Evolutionary conservation across 1,284 basidiomycete genomes (phyloP).

Genomic region (Nidula niveotomentosa): DNA sequence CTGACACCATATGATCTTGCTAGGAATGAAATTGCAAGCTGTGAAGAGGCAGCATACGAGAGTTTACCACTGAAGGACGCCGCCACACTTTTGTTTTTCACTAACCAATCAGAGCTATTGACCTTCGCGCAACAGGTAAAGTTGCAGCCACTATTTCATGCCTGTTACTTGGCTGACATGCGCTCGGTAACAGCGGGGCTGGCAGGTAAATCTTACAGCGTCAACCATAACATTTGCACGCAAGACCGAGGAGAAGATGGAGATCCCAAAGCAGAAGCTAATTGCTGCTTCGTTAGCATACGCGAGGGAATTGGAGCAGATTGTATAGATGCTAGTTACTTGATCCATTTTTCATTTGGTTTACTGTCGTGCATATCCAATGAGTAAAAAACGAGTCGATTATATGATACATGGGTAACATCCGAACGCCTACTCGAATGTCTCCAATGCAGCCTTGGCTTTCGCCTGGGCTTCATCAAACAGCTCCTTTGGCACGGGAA

Average conservation of each 20-base stretch:
- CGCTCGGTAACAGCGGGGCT: constrained; percentile 52
- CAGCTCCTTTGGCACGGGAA: constrained; percentile 83
- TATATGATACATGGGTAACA: constrained; percentile 3
- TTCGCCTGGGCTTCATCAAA: constrained; percentile 85
- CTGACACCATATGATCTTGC: not conserved
- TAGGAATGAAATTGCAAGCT: constrained; percentile 92
- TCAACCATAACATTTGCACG: constrained; percentile 63
- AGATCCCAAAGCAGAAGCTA: constrained; percentile 81
- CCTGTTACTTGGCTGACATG: too few relatives aligned
- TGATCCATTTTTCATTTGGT: constrained; percentile 3
- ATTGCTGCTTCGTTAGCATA: constrained; percentile 76
- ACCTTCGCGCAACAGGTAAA: constrained; percentile 75
- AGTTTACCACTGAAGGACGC: constrained; percentile 87
- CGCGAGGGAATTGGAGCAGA: constrained; percentile 86
- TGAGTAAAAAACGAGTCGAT: not conserved
- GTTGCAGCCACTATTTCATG: too few relatives aligned
- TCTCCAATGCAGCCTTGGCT: constrained; percentile 88
- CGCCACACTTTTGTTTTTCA: constrained; percentile 87
- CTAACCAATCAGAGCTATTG: constrained; percentile 72
- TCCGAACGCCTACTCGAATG: constrained; percentile 67
- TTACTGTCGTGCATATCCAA: not conserved
- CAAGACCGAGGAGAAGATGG: constrained; percentile 75
- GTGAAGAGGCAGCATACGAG: constrained; percentile 89
- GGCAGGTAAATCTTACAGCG: constrained; percentile 67
- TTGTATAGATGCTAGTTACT: constrained; percentile 62